Evolutionary conservation across 345 rosid genomes (phyloP).

Genomic region (Camelina sativa): DNA sequence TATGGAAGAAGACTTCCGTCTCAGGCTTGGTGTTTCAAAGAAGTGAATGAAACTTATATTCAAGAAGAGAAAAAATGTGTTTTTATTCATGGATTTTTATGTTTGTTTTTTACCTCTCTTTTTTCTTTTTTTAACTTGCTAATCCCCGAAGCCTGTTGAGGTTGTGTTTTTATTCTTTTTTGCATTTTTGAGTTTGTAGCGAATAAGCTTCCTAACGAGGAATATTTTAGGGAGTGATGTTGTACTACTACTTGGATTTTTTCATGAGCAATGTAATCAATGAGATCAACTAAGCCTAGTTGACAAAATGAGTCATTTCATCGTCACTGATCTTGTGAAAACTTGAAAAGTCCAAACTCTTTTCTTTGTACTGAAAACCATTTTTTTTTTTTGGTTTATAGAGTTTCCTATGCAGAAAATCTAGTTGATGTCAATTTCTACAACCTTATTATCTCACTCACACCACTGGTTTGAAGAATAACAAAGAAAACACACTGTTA

Average conservation of each 20-base stretch:
- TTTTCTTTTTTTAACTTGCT: not conserved
- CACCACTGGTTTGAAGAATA: too few relatives aligned
- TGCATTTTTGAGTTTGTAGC: conserved; percentile 17
- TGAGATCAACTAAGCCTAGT: not conserved
- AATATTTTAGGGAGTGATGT: conserved; percentile 10
- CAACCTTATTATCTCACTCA: not conserved
- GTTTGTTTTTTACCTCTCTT: not conserved
- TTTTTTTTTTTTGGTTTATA: not conserved
- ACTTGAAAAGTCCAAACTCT: not conserved
- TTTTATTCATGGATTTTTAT: not conserved
- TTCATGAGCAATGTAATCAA: conserved; percentile 1
- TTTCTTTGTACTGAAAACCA: not conserved
- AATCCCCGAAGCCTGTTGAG: not conserved
- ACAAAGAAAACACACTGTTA: not conserved
- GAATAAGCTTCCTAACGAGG: conserved; percentile 30
- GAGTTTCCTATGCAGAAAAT: not conserved
- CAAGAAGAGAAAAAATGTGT: not conserved
- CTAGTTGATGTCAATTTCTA: not conserved
- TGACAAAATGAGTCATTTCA: not conserved
- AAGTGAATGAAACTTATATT: conserved; percentile 42
- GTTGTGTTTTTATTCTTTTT: not conserved
- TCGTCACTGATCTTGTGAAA: not conserved
- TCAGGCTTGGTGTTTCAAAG: conserved; percentile 65
- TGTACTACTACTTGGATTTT: not conserved
- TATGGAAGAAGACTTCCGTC: conserved; percentile 93